These are phyloP conservation scores for Suhomyces terraborum DNA, from an alignment of 1,139 yeast species.

Conservation along the genomic window DNA sequence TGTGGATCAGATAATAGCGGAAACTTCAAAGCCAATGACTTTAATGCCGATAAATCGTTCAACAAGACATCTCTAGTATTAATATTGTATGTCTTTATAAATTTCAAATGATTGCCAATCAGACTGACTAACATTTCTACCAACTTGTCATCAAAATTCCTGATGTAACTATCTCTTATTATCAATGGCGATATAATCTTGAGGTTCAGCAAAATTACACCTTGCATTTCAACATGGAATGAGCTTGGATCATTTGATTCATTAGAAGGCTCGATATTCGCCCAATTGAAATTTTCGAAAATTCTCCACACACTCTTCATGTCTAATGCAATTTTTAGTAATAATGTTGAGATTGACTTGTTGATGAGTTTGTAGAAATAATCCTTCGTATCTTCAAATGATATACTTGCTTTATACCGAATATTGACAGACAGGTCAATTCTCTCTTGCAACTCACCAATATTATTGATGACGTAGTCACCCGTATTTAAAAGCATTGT, in stretches of 20 bases:
- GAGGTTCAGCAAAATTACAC: constrained; percentile 48
- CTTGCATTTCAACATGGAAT: constrained; percentile 61
- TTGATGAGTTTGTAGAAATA: constrained; percentile 60
- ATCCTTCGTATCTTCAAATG: constrained; percentile 59
- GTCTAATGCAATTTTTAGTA: constrained; percentile 62
- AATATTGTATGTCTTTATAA: constrained; percentile 65
- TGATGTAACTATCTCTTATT: constrained; percentile 67
- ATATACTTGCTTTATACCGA: constrained; percentile 33
- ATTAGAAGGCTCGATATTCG: constrained; percentile 44
- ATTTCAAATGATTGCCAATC: constrained; percentile 59
- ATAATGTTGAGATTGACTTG: constrained; percentile 56
- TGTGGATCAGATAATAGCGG: constrained; percentile 48
- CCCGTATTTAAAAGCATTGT: constrained; percentile 84
- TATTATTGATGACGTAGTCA: constrained; percentile 81
- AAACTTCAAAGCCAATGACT: constrained; percentile 53
- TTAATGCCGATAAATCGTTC: constrained; percentile 67
- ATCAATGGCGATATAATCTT: constrained; percentile 58
- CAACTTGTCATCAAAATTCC: constrained; percentile 75
- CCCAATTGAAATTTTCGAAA: constrained; percentile 81
- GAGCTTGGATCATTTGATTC: constrained; percentile 54
- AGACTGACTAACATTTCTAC: constrained; percentile 64
- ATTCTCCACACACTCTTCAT: constrained; percentile 81
- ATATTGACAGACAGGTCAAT: constrained; percentile 50
- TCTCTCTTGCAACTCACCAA: constrained; percentile 72
- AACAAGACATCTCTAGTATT: constrained; percentile 80